These are phyloP conservation scores for Gaultheria prostrata DNA, from an alignment of 148 eudicot species.

Conservation along the genomic window DNA sequence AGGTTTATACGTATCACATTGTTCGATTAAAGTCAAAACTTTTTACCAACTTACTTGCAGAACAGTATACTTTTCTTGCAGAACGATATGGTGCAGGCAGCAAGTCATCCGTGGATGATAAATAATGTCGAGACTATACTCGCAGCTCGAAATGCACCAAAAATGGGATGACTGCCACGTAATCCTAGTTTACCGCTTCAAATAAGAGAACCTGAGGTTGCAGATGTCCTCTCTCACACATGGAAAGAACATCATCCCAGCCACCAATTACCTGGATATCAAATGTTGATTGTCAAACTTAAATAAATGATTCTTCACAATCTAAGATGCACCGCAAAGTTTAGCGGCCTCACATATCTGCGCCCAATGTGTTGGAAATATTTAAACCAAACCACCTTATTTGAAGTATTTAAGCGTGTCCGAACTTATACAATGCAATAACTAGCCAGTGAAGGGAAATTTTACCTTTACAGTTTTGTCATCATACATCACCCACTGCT, in stretches of 20 bases:
- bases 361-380: not conserved
- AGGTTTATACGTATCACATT: conserved; percentile 19
- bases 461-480: conserved; percentile 92
- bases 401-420: too few species aligned
- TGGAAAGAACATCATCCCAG: conserved; percentile 77
- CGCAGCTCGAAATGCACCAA: conserved; percentile 15
- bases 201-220: conserved; percentile 96
- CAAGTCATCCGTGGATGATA: not conserved
- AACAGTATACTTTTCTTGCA: not conserved
- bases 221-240: conserved; percentile 82
- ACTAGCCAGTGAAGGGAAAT: conserved; percentile 6
- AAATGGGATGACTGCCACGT: not conserved
- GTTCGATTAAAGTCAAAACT: not conserved
- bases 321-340: not conserved
- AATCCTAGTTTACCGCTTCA: conserved; percentile 69
- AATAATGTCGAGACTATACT: not conserved
- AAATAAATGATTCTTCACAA: not conserved
- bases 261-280: conserved; percentile 58
- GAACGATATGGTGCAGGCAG: not conserved
- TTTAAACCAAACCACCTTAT: too few species aligned
- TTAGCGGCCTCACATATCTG: not conserved
- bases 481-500: conserved; percentile 93
- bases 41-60: conserved; percentile 7
- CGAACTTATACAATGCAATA: not conserved
- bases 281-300: not conserved